phyloP scores from a whole-genome alignment of 345 rosid species.

The Trapa bicornis region DNA sequence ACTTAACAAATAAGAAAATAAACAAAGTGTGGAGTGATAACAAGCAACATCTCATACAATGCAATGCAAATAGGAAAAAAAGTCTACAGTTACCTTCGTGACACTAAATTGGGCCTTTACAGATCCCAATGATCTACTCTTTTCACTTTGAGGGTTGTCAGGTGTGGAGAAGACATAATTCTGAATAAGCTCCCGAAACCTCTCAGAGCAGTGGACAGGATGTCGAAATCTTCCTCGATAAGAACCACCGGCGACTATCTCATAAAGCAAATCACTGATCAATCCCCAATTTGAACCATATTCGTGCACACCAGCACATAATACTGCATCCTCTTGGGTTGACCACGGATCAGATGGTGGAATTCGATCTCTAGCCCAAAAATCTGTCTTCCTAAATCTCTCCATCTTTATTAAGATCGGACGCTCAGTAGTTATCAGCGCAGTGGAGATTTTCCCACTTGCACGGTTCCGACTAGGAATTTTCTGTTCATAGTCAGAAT shows the following conservation, averaged over 20 bases:
- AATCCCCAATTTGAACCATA: constrained; percentile 92
- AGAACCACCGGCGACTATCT: constrained; percentile 90
- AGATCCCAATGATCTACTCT: constrained; percentile 46
- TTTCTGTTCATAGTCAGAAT: constrained; percentile 54
- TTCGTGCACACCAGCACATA: constrained; percentile 98
- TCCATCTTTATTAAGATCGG: constrained; percentile 72
- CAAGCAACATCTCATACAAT: neutral
- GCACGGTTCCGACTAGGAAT: constrained; percentile 50
- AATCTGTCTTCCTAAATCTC: constrained; percentile 78
- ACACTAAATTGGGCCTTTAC: constrained; percentile 91
- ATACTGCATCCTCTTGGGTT: constrained; percentile 92
- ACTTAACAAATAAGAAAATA: no score
- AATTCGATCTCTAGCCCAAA: constrained; percentile 90
- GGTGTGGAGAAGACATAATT: constrained; percentile 57
- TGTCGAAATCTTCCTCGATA: constrained; percentile 92
- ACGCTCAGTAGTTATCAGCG: constrained; percentile 76
- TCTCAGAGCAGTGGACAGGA: constrained; percentile 88
- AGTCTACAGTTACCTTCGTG: constrained; percentile 64
- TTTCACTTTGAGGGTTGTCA: constrained; percentile 55
- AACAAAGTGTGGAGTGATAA: no score
- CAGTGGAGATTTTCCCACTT: constrained; percentile 67
- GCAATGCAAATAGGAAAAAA: neutral
- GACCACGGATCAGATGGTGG: constrained; percentile 88
- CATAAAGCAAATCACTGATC: constrained; percentile 62
- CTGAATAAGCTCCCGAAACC: constrained; percentile 81